These are phyloP conservation scores for Mycena vulgaris DNA, from an alignment of 768 basidiomycete species.

Conservation along the genomic window DNA sequence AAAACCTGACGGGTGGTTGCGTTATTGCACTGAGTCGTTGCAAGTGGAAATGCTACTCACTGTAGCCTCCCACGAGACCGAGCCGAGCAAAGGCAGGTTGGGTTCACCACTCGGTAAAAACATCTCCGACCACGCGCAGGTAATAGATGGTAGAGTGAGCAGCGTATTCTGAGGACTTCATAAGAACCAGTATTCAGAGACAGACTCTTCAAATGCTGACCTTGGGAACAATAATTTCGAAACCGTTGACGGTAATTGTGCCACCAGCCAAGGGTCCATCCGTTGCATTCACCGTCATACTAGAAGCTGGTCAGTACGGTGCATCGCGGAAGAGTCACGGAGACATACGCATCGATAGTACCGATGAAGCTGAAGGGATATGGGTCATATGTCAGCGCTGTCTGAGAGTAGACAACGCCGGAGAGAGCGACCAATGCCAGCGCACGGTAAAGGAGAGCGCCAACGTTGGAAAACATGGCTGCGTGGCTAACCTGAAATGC, in stretches of 20 bases:
- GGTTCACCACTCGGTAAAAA: not conserved
- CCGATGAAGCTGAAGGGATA: conserved; percentile 1
- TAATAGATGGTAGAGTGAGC: conserved; percentile 23
- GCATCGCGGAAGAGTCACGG: not conserved
- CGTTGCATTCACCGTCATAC: not conserved
- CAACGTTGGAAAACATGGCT: not conserved
- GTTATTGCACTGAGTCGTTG: not conserved
- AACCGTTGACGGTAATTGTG: conserved; percentile 7
- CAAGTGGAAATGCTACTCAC: not conserved
- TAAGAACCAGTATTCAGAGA: not conserved
- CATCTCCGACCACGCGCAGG: conserved; percentile 17
- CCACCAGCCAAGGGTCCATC: conserved; percentile 4
- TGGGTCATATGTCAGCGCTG: not conserved
- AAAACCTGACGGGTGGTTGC: not conserved
- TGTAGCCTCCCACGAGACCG: conserved; percentile 24
- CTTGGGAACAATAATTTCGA: conserved; percentile 6
- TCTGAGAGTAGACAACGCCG: not conserved
- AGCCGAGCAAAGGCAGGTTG: conserved; percentile 14
- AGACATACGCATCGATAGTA: not conserved
- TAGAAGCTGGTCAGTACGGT: not conserved
- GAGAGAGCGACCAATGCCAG: not conserved
- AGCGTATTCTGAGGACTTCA: conserved; percentile 2
- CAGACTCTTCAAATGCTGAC: not conserved
- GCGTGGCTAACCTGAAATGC: not conserved
- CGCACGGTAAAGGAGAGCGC: not conserved